Conservation (phyloP, 495 filamentous ascomycete species). For the Tuber melanosporum region DNA sequence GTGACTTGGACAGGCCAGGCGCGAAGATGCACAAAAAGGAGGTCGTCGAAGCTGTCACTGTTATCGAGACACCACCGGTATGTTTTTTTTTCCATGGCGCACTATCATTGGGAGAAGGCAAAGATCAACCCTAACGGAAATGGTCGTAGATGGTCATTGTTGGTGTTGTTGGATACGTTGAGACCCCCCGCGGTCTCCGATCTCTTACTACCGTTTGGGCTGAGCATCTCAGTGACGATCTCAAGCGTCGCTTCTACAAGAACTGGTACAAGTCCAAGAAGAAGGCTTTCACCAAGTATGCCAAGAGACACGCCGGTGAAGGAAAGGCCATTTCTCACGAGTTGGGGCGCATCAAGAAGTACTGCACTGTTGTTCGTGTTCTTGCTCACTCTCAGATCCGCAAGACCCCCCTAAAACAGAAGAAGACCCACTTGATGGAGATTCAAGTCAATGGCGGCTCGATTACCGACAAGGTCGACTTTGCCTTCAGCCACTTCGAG, state of each 20-base stretch:
- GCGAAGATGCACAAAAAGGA: slow-evolving; percentile 99
- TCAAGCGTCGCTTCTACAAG: slow-evolving; percentile 99
- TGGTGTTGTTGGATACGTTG: slow-evolving; percentile 99
- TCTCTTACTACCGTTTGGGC: slow-evolving; percentile 99
- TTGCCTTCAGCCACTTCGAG: slow-evolving; percentile 91
- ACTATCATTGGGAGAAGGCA: slow-evolving; percentile 27
- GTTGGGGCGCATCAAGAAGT: slow-evolving; percentile 99
- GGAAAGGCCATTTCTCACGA: slow-evolving; percentile 87
- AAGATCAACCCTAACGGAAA: slow-evolving; percentile 55
- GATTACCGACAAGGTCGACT: slow-evolving; percentile 91
- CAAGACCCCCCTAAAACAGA: slow-evolving; percentile 99
- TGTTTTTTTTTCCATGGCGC: slow-evolving; percentile 42
- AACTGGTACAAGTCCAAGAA: slow-evolving; percentile 99
- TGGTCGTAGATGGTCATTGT: slow-evolving; percentile 82
- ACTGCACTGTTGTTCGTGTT: slow-evolving; percentile 99
- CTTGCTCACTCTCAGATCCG: slow-evolving; percentile 99
- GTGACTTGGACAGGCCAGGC: slow-evolving; percentile 97
- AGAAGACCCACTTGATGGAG: slow-evolving; percentile 99
- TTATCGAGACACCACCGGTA: slow-evolving; percentile 99
- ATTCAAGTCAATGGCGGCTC: slow-evolving; percentile 99
- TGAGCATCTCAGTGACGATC: slow-evolving; percentile 95
- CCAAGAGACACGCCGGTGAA: slow-evolving; percentile 97
- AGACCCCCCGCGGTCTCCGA: slow-evolving; percentile 98
- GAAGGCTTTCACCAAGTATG: slow-evolving; percentile 99
- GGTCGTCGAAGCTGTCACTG: slow-evolving; percentile 96